A percentile compares a stretch with the other conserved stretches of the same genome.
phyloP scores from a whole-genome alignment of 257 asterid species.

The Solanum infundibuliforme region DNA sequence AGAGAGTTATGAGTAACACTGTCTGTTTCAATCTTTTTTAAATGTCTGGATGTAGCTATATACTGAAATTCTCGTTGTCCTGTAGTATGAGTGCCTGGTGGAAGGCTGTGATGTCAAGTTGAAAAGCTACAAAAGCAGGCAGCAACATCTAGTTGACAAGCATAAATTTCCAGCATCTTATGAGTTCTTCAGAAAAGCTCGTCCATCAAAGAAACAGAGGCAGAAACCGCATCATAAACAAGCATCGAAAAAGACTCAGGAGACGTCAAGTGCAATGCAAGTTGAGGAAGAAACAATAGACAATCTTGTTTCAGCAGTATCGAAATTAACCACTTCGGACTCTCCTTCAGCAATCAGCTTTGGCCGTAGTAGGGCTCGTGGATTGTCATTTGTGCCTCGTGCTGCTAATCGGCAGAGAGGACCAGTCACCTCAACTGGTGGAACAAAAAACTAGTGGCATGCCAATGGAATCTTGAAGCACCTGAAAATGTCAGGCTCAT shows the following conservation, averaged over 20 bases:
- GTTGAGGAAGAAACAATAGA: conserved; percentile 65
- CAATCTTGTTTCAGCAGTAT: conserved; percentile 69
- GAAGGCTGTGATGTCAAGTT: conserved; percentile 82
- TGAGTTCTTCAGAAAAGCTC: conserved; percentile 75
- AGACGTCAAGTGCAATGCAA: conserved; percentile 48
- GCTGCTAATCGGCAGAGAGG: conserved; percentile 43
- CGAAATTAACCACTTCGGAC: conserved; percentile 69
- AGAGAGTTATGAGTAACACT: not conserved
- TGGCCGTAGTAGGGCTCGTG: conserved; percentile 65
- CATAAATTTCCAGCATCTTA: conserved; percentile 77
- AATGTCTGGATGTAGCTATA: not conserved
- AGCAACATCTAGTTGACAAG: conserved; percentile 82
- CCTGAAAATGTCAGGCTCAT: not conserved
- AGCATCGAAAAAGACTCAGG: conserved; percentile 20
- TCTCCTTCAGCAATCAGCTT: conserved; percentile 77
- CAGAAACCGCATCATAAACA: conserved; percentile 36
- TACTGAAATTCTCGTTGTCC: not conserved
- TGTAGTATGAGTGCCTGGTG: conserved; percentile 88
- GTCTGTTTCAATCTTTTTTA: not conserved
- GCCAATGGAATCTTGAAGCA: not conserved
- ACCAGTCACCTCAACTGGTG: conserved; percentile 15
- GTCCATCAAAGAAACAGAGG: conserved; percentile 79
- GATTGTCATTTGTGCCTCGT: conserved; percentile 63
- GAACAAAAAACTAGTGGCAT: conserved; percentile 3
- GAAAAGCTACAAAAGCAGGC: conserved; percentile 83